These are phyloP conservation scores for Thalassiosira gravida DNA, from an alignment of 352 stramenopile genomes.

Conservation along the genomic window DNA sequence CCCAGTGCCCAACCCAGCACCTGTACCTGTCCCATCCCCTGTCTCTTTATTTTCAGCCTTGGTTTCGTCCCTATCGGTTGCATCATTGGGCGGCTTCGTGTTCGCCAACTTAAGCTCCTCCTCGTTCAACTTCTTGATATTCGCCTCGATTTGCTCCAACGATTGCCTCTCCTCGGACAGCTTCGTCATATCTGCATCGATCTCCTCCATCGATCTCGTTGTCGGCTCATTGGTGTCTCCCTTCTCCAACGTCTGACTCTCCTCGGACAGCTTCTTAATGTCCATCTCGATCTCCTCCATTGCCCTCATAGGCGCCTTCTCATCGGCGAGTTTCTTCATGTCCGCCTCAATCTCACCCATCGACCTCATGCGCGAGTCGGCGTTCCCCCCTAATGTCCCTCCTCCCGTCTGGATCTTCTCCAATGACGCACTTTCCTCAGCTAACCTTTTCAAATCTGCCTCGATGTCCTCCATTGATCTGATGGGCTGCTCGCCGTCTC, in stretches of 20 bases:
- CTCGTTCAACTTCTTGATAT: background rate
- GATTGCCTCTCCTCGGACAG: background rate
- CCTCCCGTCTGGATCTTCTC: background rate
- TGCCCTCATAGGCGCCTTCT: background rate
- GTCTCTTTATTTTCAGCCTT: too few relatives aligned
- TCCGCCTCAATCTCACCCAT: background rate
- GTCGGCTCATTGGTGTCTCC: background rate
- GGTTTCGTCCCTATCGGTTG: too few relatives aligned
- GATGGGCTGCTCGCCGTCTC: background rate
- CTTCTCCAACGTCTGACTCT: background rate
- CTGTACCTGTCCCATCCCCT: too few relatives aligned
- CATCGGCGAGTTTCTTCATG: background rate
- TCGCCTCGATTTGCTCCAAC: background rate
- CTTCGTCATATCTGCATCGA: background rate
- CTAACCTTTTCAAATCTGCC: constrained; percentile 13
- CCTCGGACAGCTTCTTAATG: background rate
- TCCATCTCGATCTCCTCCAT: background rate
- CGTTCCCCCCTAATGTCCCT: background rate
- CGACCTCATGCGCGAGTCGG: background rate
- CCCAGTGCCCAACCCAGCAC: too few relatives aligned
- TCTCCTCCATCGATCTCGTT: background rate
- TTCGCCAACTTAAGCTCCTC: background rate
- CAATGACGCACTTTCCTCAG: background rate
- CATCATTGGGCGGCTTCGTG: background rate
- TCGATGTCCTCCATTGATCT: constrained; percentile 12